Conservation (phyloP, 1,284 basidiomycete species). For the Leccinum subrobustum region DNA sequence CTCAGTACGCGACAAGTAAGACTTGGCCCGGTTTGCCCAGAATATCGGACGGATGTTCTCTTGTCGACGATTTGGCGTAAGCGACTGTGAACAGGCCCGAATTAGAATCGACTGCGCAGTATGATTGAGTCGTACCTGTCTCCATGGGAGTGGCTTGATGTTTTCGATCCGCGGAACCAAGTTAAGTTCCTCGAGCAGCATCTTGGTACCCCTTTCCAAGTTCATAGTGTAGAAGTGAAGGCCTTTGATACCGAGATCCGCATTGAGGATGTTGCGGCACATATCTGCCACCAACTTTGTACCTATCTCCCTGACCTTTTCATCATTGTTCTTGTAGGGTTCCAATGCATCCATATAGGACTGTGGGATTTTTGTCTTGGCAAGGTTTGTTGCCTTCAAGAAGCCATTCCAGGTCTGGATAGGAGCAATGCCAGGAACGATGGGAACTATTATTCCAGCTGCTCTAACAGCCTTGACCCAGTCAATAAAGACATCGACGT, state of each 20-base stretch:
- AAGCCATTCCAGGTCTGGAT: conserved; percentile 99
- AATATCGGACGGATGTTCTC: conserved; percentile 95
- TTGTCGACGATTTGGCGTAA: conserved; percentile 83
- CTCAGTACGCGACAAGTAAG: conserved; percentile 89
- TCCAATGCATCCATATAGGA: conserved; percentile 80
- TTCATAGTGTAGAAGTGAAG: conserved; percentile 99
- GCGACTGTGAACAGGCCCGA: conserved; percentile 50
- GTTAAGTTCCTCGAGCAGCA: conserved; percentile 87
- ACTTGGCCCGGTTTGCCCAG: conserved; percentile 92
- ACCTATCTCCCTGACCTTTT: conserved; percentile 87
- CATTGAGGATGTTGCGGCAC: conserved; percentile 78
- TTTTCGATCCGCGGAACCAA: conserved; percentile 84
- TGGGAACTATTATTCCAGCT: conserved; percentile 90
- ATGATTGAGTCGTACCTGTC: conserved; percentile 57
- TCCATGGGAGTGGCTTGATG: conserved; percentile 89
- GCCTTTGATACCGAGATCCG: conserved; percentile 79
- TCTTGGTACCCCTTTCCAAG: conserved; percentile 91
- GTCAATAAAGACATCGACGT: conserved; percentile 78
- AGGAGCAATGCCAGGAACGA: conserved; percentile 95
- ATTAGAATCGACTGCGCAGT: conserved; percentile 52
- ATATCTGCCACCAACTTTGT: conserved; percentile 87
- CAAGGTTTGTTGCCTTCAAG: conserved; percentile 86
- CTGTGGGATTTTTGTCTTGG: conserved; percentile 83
- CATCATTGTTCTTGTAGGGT: conserved; percentile 89
- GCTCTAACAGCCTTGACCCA: conserved; percentile 85